Base-by-base conservation (phyloP, 2,329 filamentous ascomycete genomes). In the Cylindrodendrum hubeiense region DNA sequence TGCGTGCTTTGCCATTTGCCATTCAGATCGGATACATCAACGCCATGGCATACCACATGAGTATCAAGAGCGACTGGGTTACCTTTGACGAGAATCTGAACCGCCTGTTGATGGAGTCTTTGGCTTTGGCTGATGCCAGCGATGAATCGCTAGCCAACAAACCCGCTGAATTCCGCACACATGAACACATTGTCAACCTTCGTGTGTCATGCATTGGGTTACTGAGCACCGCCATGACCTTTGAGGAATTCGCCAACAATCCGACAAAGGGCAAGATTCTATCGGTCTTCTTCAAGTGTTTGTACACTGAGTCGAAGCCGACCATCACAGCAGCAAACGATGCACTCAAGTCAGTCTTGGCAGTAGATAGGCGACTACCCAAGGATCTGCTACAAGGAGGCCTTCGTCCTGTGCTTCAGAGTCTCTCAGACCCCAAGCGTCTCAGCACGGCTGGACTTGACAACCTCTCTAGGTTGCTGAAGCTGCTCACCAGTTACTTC, bases 11-110 rank as follows among this genome's bases (percentile, higher is more conserved):
- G 66, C 96, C 96, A 0, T 99, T 99, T 76, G 87, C 93, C 5
- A 95, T 94, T 3, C 97, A 99, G 81, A 99, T 99, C 71, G 97
- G 96, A 4, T 98, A 97, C 76, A 98, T 99, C 71, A 97, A 99
- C 77, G 96, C 96, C 1, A 94, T 99, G 76, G 97, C 94, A 0
- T 99, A 97, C 79, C 97, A 97, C 76, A 88, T 99, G 82, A 91
- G 91, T 61, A 85, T 99, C 52, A 95, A 97, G 77, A 90, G 91
- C 52, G 92, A 96, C 69, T 95, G 98, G 74, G 90, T 99, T 26
- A 89, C 91, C 8, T 97, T 98, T 77, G 96, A 98, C 70, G 95
- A 98, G 53, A 90, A 95, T 68, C 86, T 98, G 26, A 97, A 96
- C 71, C 89, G 96, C 47, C 84, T 99, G 44, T 86, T 99, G 65